A percentile compares a stretch with the other conserved stretches of the same genome.
phyloP scores from a whole-genome alignment of 1,284 basidiomycete species.

The Sphagnurus paluster region DNA sequence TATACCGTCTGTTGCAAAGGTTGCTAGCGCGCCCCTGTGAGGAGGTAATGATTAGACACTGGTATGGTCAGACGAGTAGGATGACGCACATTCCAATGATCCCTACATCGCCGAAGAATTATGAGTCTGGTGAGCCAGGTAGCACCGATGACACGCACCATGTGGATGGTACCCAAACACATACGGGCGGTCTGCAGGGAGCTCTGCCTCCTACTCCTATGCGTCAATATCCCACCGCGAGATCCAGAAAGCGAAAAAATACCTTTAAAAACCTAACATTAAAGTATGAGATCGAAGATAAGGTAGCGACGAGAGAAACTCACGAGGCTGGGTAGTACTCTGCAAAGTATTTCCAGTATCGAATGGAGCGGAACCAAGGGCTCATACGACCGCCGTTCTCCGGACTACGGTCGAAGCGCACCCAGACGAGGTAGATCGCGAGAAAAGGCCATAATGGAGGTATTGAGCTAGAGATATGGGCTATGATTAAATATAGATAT shows the following conservation, averaged over 20 bases:
- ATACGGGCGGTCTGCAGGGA: slow-evolving; percentile 90
- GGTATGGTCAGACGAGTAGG: neutral
- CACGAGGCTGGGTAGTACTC: slow-evolving; percentile 93
- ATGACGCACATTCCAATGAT: slow-evolving; percentile 86
- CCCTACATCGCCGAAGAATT: slow-evolving; percentile 40
- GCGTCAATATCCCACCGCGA: neutral
- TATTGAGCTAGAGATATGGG: slow-evolving; percentile 71
- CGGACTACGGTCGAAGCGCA: slow-evolving; percentile 75
- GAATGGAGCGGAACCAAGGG: slow-evolving; percentile 72
- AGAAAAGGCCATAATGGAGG: slow-evolving; percentile 89
- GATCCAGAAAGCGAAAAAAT: neutral
- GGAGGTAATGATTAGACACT: slow-evolving; percentile 5
- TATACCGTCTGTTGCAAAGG: slow-evolving; percentile 89
- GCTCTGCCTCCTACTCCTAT: slow-evolving; percentile 69
- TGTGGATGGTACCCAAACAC: slow-evolving; percentile 98
- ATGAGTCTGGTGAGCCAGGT: neutral
- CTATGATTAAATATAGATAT: no score
- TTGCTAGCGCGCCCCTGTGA: slow-evolving; percentile 85
- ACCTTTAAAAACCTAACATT: slow-evolving; percentile 60
- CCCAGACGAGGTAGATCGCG: slow-evolving; percentile 84
- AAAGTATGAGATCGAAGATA: slow-evolving; percentile 8
- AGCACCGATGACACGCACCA: slow-evolving; percentile 48
- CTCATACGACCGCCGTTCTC: slow-evolving; percentile 78
- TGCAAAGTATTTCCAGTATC: slow-evolving; percentile 85
- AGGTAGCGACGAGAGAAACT: slow-evolving; percentile 33